Percentiles rank a stretch among this genome's conserved stretches.
phyloP scores from a whole-genome alignment of 2,329 filamentous ascomycete genomes.

The Fusarium siculi region DNA sequence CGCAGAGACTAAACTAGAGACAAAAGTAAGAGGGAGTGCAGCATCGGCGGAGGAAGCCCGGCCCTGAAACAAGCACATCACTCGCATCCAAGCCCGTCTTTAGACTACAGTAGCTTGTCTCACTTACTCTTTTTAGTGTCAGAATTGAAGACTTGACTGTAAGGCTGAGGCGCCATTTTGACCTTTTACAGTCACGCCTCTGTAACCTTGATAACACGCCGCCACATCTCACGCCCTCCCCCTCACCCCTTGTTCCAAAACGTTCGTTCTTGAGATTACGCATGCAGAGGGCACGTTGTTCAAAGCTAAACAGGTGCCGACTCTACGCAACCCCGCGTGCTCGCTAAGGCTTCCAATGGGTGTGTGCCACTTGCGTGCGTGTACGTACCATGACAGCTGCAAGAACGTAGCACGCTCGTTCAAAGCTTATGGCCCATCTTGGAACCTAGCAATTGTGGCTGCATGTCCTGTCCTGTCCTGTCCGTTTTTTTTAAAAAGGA shows the following conservation, averaged over 20 bases:
- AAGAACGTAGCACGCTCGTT: not conserved
- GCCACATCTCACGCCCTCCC: not conserved
- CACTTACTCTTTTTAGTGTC: not conserved
- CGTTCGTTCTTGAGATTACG: not conserved
- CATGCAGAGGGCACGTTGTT: not conserved
- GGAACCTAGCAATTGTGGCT: not conserved
- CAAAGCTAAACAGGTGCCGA: not conserved
- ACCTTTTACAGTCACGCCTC: not conserved
- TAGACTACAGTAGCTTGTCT: not conserved
- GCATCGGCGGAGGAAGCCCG: not conserved
- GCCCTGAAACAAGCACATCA: not conserved
- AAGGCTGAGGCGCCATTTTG: not conserved
- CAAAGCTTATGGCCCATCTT: not conserved
- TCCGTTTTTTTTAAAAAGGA: conserved; percentile 1
- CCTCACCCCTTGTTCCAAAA: not conserved
- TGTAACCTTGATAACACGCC: not conserved
- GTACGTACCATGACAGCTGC: conserved; percentile 1
- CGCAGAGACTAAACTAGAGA: not conserved
- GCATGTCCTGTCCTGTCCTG: not conserved
- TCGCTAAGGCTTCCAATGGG: not conserved
- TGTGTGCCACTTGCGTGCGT: not conserved
- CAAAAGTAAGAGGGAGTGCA: not conserved
- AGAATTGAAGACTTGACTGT: not conserved
- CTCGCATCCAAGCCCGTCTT: not conserved
- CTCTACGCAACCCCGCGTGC: not conserved